Base-by-base conservation (phyloP, 208 protist species). In the Naegleria gruberi region DNA sequence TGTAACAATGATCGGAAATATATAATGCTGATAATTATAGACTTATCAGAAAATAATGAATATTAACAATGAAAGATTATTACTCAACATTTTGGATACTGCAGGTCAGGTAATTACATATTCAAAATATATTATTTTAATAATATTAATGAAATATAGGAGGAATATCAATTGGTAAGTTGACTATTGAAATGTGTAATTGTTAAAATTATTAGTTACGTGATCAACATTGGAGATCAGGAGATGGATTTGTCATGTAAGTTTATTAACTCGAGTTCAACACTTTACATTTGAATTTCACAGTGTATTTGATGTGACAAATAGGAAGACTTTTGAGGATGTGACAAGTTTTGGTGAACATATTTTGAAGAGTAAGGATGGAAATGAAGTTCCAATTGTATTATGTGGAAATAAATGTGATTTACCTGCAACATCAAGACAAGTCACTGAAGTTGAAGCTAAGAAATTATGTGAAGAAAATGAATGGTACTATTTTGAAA, bases 151-250 rank as follows among this genome's bases (percentile, higher is more conserved):
- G n/a, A n/a, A n/a, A n/a, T n/a, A n/a, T n/a, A n/a, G n/a, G n/a
- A n/a, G n/a, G n/a, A n/a, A n/a, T n/a, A n/a, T n/a, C n/a, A n/a
- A n/a, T n/a, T n/a, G n/a, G n/a, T n/a, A n/a, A n/a, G n/a, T n/a
- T n/a, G n/a, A n/a, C n/a, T n/a, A n/a, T n/a, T n/a, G n/a, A n/a
- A n/a, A 30, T 23, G 83, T 87, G n/a, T 37, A n/a, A 19, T 12
- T 37, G 6, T 77, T 77, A 17, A 73, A 15, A n/a, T n/a, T n/a
- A 77, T 1, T 37, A 37, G 42, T 40, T 87, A 19, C 51, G 83
- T 40, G 83, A 87, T 87, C 83, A 87, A 87, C n/a, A 87, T 40
- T 87, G 42, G 42, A 87, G 83, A 55, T 30, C 43, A 41, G 83
- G 83, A 37, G 44, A 87, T 55, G 83, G 83, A 5, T 87, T 87